A percentile compares a stretch with the other conserved stretches of the same genome.
Conservation (phyloP, 1,284 basidiomycete species). For the Puccinia triticina region DNA sequence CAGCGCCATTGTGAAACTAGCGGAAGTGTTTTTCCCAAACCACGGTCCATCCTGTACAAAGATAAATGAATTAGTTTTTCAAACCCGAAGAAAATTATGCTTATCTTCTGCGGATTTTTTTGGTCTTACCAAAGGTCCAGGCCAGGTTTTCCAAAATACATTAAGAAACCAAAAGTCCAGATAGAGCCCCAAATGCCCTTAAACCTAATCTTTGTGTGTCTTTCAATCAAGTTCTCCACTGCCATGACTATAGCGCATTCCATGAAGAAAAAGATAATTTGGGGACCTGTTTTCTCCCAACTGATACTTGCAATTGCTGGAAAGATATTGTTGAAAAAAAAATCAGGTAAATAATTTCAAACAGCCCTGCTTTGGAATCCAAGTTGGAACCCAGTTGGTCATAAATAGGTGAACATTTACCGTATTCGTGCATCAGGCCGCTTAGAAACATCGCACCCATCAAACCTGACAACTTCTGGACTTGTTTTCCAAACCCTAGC, state of each 20-base stretch:
- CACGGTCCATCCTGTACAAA: conserved; percentile 27
- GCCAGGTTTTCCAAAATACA: conserved; percentile 42
- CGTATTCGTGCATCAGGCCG: conserved; percentile 45
- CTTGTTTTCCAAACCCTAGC: conserved; percentile 21
- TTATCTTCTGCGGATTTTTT: not conserved
- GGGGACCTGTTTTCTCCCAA: conserved; percentile 16
- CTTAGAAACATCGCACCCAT: conserved; percentile 44
- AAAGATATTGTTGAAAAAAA: not conserved
- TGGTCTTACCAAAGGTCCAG: conserved; percentile 41
- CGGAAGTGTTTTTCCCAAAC: conserved; percentile 25
- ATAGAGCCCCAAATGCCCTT: conserved; percentile 19
- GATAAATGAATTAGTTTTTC: not conserved
- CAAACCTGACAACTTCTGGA: conserved; percentile 22
- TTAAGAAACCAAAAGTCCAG: conserved; percentile 38
- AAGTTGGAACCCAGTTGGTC: not conserved
- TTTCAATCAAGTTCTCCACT: conserved; percentile 34
- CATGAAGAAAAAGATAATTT: conserved; percentile 33
- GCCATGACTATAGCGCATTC: conserved; percentile 36
- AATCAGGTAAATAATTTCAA: not conserved
- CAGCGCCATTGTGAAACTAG: conserved; percentile 32
- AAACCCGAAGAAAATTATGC: too few relatives aligned
- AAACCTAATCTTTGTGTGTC: conserved; percentile 33
- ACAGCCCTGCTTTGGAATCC: not conserved
- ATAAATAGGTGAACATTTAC: not conserved
- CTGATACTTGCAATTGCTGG: conserved; percentile 44